A percentile compares a stretch with the other conserved stretches of the same genome.
These are phyloP conservation scores for Aspergillus aculeatinus DNA, from an alignment of 2,329 filamentous ascomycete species.

Conservation along the genomic window DNA sequence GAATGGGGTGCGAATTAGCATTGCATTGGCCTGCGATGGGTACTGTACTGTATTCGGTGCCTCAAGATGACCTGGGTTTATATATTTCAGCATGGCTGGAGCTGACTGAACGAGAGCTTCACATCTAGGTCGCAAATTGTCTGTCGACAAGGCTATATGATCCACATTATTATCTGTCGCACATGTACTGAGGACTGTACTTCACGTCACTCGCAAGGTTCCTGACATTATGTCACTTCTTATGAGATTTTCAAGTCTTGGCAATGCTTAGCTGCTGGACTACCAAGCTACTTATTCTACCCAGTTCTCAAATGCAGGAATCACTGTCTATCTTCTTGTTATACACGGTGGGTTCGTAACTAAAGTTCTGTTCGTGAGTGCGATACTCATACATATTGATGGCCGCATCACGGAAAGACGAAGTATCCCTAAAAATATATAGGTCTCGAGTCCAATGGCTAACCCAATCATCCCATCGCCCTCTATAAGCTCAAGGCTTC, in stretches of 20 bases:
- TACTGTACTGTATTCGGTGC: too few species aligned
- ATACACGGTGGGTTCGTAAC: neutral
- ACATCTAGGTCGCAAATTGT: too few species aligned
- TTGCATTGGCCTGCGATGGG: too few species aligned
- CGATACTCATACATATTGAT: neutral
- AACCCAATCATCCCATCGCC: neutral
- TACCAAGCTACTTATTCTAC: neutral
- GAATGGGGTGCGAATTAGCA: too few species aligned
- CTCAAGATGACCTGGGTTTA: too few species aligned
- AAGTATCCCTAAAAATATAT: neutral
- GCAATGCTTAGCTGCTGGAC: neutral
- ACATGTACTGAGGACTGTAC: neutral
- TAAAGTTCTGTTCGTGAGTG: neutral
- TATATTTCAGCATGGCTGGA: too few species aligned
- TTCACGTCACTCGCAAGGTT: neutral
- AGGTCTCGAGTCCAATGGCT: neutral
- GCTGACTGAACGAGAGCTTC: too few species aligned
- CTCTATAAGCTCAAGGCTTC: constrained; percentile 21
- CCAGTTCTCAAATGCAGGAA: neutral
- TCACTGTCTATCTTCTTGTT: neutral
- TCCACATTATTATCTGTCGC: too few species aligned
- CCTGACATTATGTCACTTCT: too few species aligned
- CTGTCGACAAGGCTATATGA: too few species aligned
- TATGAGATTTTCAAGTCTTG: too few species aligned
- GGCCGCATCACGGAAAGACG: neutral